phyloP scores from a whole-genome alignment of 805 yeast species.

The Metschnikowia arizonensis region DNA sequence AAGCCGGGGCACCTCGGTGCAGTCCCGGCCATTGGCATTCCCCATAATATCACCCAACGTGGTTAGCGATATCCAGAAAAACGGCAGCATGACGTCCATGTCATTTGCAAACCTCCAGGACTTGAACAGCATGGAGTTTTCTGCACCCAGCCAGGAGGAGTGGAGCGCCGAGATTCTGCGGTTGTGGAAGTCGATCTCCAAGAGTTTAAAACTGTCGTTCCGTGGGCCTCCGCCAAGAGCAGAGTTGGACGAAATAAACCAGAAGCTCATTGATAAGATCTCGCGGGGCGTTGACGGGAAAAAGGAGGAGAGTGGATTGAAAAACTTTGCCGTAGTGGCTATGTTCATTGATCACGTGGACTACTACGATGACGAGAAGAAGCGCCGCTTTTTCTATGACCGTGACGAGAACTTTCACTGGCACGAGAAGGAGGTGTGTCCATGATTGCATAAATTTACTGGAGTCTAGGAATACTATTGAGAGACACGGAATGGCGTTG shows the following conservation, averaged over 20 bases:
- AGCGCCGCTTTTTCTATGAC: slow-evolving; percentile 50
- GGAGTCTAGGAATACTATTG: neutral
- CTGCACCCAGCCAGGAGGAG: slow-evolving; percentile 54
- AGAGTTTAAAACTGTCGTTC: slow-evolving; percentile 58
- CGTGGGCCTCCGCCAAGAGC: slow-evolving; percentile 73
- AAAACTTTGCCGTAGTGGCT: slow-evolving; percentile 66
- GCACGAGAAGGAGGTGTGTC: slow-evolving; percentile 77
- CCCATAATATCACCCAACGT: slow-evolving; percentile 29
- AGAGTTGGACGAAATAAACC: slow-evolving; percentile 49
- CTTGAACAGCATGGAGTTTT: slow-evolving; percentile 21
- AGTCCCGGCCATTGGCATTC: slow-evolving; percentile 22
- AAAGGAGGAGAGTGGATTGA: slow-evolving; percentile 55
- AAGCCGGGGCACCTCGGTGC: slow-evolving; percentile 5
- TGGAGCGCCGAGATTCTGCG: slow-evolving; percentile 64
- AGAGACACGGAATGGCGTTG: no score
- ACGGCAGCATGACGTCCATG: slow-evolving; percentile 19
- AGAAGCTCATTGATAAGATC: slow-evolving; percentile 61
- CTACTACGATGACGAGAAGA: slow-evolving; percentile 55
- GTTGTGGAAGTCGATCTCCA: slow-evolving; percentile 60
- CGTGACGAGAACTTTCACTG: slow-evolving; percentile 57
- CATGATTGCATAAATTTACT: slow-evolving; percentile 31
- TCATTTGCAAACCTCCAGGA: slow-evolving; percentile 30
- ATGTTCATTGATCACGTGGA: slow-evolving; percentile 71
- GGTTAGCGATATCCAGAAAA: slow-evolving; percentile 18
- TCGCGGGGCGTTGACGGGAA: slow-evolving; percentile 81